Evolutionary conservation across 495 filamentous ascomycete species (phyloP).

Genomic region (Aspergillus saccharolyticus): DNA sequence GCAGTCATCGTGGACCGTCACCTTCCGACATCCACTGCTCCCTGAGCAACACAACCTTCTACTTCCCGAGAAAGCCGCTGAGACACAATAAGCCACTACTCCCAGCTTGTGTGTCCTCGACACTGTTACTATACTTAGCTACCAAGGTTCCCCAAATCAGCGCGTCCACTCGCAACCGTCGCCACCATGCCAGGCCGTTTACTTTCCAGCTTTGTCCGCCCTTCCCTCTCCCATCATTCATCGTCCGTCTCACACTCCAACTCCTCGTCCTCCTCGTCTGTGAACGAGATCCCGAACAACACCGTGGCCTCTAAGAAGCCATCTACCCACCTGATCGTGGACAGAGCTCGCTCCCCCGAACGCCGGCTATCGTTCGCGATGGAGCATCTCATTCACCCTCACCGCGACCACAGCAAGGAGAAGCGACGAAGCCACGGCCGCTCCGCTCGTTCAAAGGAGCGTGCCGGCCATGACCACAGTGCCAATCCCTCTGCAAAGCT

Average conservation of each 20-base stretch:
- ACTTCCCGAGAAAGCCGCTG: background rate
- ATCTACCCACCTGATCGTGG: slow-evolving; percentile 19
- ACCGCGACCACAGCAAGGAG: slow-evolving; percentile 42
- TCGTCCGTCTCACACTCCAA: slow-evolving; percentile 36
- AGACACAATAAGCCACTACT: background rate
- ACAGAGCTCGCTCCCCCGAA: slow-evolving; percentile 38
- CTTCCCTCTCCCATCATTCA: slow-evolving; percentile 33
- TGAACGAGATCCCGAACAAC: slow-evolving; percentile 36
- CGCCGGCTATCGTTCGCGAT: slow-evolving; percentile 42
- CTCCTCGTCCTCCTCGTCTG: slow-evolving; percentile 38
- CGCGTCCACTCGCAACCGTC: background rate
- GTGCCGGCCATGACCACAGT: slow-evolving; percentile 23
- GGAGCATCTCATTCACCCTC: slow-evolving; percentile 44
- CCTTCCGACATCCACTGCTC: background rate
- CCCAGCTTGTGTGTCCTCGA: slow-evolving; percentile 2
- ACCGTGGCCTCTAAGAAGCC: slow-evolving; percentile 29
- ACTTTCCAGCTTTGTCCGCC: slow-evolving; percentile 42
- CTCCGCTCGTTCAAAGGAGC: slow-evolving; percentile 39
- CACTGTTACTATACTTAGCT: background rate
- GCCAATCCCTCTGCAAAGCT: slow-evolving; percentile 50
- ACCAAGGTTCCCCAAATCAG: background rate
- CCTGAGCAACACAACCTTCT: background rate
- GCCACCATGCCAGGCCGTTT: slow-evolving; percentile 44
- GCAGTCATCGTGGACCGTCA: background rate
- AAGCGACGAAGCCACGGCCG: slow-evolving; percentile 37